Evolutionary conservation across 495 filamentous ascomycete genomes (phyloP), one percentile per base, ranked within the genome.

Genomic region (Aspergillus haitiensis): DNA sequence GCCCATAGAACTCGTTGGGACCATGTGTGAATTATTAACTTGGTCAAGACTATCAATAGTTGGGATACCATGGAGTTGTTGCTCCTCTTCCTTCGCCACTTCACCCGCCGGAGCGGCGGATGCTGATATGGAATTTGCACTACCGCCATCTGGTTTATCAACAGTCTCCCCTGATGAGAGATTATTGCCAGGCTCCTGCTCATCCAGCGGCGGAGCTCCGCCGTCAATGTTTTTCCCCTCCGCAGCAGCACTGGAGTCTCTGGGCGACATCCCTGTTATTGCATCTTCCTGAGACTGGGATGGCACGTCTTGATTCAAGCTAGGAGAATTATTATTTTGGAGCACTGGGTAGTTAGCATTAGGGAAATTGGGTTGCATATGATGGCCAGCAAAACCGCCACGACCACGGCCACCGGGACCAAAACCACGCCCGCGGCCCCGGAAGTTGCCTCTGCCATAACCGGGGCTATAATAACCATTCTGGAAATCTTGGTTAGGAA

Each of bases 381-480:
- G 44, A 9, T 47, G 57, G 12, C 75, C 76, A 52, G 73, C 65
- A 63, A 76, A 83, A 18, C 79, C 80, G 39, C 80, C 83, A 44
- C 84, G 82, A 58, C 83, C 83, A 58, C 79, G 75, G 60, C 81
- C 79, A 64, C 71, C 72, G 58, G 75, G 66, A 35, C 66, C 73
- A 59, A 76, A 77, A 37, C 85, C 85, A 62, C 88, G 85, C 54
- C 88, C 84, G 55, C 88, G 84, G 64, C 89, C 88, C 56, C 88
- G 84, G 67, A 77, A 84, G 51, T 77, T 76, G 72, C 84, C 78
- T 71, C 83, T 81, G 60, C 76, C 75, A 67, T 76, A 80, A 40
- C 75, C 78, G 60, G 78, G 65, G 44, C 78, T 77, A 63, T 83
- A 75, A 78, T 87, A 86, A 72, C 87, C 84, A 83, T 86, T 84